Percentiles rank a stretch among this genome's conserved stretches.
Conservation (phyloP, 495 filamentous ascomycete species). For the Neurospora terricola region DNA sequence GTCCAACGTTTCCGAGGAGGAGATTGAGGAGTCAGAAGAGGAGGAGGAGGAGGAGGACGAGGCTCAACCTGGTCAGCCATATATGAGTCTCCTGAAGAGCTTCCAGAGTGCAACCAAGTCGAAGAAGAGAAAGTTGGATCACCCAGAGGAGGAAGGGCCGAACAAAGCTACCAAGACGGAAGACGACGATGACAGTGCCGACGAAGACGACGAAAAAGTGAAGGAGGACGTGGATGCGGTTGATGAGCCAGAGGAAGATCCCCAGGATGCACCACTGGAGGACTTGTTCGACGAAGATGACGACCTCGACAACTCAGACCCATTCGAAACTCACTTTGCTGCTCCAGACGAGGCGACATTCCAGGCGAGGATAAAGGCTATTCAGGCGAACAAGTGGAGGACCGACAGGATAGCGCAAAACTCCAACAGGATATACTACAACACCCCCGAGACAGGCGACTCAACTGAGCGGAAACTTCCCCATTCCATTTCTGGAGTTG, state of each 20-base stretch:
- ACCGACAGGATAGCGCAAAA: constrained; percentile 35
- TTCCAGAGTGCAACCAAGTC: constrained; percentile 48
- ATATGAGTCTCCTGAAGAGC: constrained; percentile 57
- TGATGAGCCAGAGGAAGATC: constrained; percentile 34
- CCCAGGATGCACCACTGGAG: constrained; percentile 24
- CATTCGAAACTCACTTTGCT: constrained; percentile 73
- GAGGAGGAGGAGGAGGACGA: constrained; percentile 32
- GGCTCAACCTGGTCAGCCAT: constrained; percentile 36
- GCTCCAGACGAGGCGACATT: constrained; percentile 48
- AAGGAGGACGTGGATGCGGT: constrained; percentile 17
- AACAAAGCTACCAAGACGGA: constrained; percentile 2
- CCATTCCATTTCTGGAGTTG: constrained; percentile 22
- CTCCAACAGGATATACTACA: constrained; percentile 30
- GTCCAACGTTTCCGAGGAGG: constrained; percentile 32
- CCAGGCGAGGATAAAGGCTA: constrained; percentile 33
- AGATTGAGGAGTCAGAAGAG: constrained; percentile 25
- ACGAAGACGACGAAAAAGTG: constrained; percentile 8
- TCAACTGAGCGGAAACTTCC: constrained; percentile 12
- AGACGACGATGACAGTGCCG: constrained; percentile 6
- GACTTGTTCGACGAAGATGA: constrained; percentile 38
- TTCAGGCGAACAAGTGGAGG: constrained; percentile 54
- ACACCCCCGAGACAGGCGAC: constrained; percentile 21
- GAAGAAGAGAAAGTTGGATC: constrained; percentile 60
- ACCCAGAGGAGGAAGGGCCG: constrained; percentile 11
- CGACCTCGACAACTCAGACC: constrained; percentile 49